Evolutionary conservation across 164 flowering plant genomes (phyloP).

Genomic region (Tinospora cordifolia): DNA sequence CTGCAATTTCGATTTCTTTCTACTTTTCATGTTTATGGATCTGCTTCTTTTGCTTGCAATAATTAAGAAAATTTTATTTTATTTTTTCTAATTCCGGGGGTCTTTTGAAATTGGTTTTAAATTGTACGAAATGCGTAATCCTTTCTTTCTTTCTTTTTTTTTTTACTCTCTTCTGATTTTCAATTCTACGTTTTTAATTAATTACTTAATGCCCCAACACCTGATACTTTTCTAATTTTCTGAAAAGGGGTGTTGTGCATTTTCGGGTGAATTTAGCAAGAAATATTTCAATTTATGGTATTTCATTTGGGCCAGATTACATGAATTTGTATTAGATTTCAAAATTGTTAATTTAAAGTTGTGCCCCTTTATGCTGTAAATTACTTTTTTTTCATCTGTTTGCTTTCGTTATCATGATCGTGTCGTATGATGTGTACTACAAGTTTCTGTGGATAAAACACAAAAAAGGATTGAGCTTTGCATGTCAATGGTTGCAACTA

Average conservation of each 20-base stretch:
- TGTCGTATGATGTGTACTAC: neutral
- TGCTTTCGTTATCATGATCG: neutral
- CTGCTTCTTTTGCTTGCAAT: neutral
- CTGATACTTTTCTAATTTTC: neutral
- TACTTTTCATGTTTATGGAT: neutral
- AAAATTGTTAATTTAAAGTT: neutral
- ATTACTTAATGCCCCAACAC: too few relatives aligned
- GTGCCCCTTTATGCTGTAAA: neutral
- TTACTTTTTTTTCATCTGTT: too few relatives aligned
- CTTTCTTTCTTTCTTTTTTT: neutral
- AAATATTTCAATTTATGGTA: neutral
- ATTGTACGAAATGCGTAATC: neutral
- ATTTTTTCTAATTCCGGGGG: neutral
- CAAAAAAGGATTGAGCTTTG: neutral
- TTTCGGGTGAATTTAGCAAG: neutral
- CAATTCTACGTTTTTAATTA: neutral
- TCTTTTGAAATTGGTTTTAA: neutral
- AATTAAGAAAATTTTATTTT: neutral
- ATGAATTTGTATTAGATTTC: conserved; percentile 6
- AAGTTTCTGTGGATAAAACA: neutral
- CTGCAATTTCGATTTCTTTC: neutral
- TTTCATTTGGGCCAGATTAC: neutral
- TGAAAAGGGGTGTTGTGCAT: neutral
- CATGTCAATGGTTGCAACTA: neutral
- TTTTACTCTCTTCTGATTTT: neutral